Evolutionary conservation across 495 filamentous ascomycete species (phyloP).

Genomic region (Penicillium canariense): DNA sequence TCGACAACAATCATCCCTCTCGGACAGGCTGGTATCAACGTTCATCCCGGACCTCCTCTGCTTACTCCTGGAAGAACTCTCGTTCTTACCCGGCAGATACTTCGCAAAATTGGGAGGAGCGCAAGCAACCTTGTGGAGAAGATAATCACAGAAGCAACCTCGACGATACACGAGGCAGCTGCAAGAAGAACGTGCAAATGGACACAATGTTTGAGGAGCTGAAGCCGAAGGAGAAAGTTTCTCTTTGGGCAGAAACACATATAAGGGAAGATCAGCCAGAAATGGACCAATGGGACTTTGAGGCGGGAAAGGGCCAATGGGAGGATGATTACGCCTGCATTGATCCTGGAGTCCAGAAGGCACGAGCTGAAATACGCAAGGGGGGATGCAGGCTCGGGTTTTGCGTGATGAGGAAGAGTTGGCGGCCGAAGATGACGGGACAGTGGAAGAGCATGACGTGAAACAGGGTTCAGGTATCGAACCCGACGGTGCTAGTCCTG

Average conservation of each 20-base stretch:
- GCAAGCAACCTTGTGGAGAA: background rate
- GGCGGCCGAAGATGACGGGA: background rate
- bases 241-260: background rate
- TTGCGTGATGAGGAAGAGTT: conserved; percentile 11
- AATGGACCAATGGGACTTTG: background rate
- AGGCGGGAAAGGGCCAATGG: background rate
- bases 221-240: background rate
- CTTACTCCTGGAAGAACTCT: background rate
- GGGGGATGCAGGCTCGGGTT: conserved; percentile 12
- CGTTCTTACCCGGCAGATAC: background rate
- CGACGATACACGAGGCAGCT: background rate
- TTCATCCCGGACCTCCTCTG: background rate
- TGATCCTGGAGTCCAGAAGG: conserved; percentile 8
- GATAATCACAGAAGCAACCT: background rate
- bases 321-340: background rate
- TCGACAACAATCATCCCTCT: background rate
- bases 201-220: background rate
- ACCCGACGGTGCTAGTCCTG: background rate
- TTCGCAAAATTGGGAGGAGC: background rate
- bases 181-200: background rate
- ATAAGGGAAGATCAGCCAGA: background rate
- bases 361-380: conserved; percentile 5
- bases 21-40: background rate
- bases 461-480: background rate
- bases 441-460: background rate